Conservation (phyloP, 1,284 basidiomycete species). For the Singerocomus inundabilis region DNA sequence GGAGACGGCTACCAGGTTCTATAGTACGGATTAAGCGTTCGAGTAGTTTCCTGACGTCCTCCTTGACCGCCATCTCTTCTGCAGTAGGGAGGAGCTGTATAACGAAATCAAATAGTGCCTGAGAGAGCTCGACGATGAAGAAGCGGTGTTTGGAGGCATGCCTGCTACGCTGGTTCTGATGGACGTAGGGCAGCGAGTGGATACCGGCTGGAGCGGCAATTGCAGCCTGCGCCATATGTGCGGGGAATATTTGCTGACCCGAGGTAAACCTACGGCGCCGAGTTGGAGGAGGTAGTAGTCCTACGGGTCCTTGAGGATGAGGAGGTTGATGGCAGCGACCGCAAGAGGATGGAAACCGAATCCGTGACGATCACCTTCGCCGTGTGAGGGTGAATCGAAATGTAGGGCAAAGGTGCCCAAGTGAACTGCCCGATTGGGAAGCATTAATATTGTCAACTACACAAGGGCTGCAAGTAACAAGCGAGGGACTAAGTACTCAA, state of each 20-base stretch:
- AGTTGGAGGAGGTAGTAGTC: slow-evolving; percentile 9
- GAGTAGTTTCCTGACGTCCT: slow-evolving; percentile 92
- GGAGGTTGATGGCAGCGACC: slow-evolving; percentile 9
- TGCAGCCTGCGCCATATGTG: slow-evolving; percentile 31
- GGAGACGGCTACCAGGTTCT: slow-evolving; percentile 85
- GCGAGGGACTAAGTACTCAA: background rate
- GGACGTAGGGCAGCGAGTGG: slow-evolving; percentile 29
- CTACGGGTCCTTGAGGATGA: slow-evolving; percentile 1
- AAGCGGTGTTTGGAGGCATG: slow-evolving; percentile 56
- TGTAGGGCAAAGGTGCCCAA: slow-evolving; percentile 15
- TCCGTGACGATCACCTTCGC: slow-evolving; percentile 31
- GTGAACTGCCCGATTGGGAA: slow-evolving; percentile 31
- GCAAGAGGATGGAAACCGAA: slow-evolving; percentile 20
- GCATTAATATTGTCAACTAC: slow-evolving; percentile 8
- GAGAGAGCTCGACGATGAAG: slow-evolving; percentile 63
- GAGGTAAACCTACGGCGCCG: background rate
- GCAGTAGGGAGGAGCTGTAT: slow-evolving; percentile 85
- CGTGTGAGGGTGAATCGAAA: slow-evolving; percentile 18
- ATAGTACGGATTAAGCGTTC: slow-evolving; percentile 94
- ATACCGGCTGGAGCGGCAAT: slow-evolving; percentile 16
- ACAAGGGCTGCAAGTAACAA: background rate
- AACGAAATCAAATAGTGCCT: slow-evolving; percentile 79
- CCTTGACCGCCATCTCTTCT: slow-evolving; percentile 92
- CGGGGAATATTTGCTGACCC: slow-evolving; percentile 1
- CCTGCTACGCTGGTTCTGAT: slow-evolving; percentile 35